Evolutionary conservation across 2,329 filamentous ascomycete genomes (phyloP).

Genomic region (Colletotrichum sp.): DNA sequence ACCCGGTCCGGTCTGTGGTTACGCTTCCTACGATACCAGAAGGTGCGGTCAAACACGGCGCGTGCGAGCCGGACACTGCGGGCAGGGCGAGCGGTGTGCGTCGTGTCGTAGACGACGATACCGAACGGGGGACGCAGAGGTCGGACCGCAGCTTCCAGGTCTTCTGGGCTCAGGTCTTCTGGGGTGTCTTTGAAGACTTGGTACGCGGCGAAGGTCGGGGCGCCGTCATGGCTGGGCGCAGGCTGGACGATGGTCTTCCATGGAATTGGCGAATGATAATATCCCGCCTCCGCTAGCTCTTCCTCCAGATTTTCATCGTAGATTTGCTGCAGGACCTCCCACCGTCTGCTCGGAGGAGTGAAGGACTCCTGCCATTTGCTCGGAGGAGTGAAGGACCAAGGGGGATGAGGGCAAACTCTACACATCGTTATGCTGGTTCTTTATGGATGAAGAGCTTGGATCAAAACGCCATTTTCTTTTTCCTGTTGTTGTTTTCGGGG

Average conservation of each 20-base stretch:
- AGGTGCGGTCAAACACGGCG: neutral
- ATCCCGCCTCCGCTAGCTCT: fast-evolving
- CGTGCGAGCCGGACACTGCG: neutral
- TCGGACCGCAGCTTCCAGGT: neutral
- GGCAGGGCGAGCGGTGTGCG: neutral
- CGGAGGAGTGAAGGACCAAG: neutral
- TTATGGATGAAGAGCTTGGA: neutral
- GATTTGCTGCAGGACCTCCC: fast-evolving
- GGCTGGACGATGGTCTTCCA: neutral
- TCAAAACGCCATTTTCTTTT: neutral
- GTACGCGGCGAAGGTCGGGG: neutral
- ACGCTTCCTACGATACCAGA: neutral
- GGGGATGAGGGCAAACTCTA: neutral
- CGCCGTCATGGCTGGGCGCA: neutral
- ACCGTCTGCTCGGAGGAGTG: too few species aligned
- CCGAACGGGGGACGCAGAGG: neutral
- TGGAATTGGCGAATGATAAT: fast-evolving
- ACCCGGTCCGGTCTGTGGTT: neutral
- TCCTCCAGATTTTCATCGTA: fast-evolving
- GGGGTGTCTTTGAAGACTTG: neutral
- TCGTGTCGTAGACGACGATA: neutral
- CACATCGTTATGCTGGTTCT: neutral
- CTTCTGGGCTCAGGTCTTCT: neutral
- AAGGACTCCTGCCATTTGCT: too few species aligned
- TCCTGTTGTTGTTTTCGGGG: neutral